Evolutionary conservation across 768 basidiomycete species (phyloP).

Genomic region (Leccinellum albellum): DNA sequence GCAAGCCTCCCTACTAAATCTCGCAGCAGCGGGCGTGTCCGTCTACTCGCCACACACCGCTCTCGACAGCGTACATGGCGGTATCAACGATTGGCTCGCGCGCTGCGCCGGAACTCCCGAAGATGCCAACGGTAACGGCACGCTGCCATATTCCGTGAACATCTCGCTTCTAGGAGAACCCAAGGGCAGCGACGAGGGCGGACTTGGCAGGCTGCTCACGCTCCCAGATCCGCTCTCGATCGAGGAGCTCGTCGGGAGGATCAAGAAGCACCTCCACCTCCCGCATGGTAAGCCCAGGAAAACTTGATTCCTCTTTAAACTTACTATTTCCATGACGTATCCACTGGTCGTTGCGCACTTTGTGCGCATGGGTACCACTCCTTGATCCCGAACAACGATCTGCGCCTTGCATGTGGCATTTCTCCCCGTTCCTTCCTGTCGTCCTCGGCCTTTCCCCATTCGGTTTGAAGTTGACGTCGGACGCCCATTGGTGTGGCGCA

Average conservation of each 20-base stretch:
- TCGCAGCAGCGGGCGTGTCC: constrained; percentile 78
- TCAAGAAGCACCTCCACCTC: constrained; percentile 66
- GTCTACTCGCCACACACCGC: constrained; percentile 88
- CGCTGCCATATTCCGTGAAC: constrained; percentile 24
- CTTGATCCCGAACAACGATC: constrained; percentile 18
- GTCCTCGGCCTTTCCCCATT: constrained; percentile 4
- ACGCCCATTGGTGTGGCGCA: constrained; percentile 35
- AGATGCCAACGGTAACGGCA: constrained; percentile 12
- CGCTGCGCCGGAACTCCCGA: constrained; percentile 42
- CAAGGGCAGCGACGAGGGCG: constrained; percentile 44
- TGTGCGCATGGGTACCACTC: neutral
- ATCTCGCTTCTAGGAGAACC: constrained; percentile 39
- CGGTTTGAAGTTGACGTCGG: constrained; percentile 61
- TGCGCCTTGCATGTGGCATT: constrained; percentile 5
- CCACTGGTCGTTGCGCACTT: neutral
- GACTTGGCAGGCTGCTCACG: constrained; percentile 65
- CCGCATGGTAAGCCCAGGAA: constrained; percentile 47
- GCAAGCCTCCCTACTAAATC: constrained; percentile 74
- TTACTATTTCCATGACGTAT: constrained; percentile 11
- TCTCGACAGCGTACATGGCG: constrained; percentile 77
- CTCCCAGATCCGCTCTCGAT: constrained; percentile 56
- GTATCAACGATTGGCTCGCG: constrained; percentile 90
- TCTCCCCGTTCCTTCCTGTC: constrained; percentile 18
- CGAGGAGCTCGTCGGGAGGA: constrained; percentile 55
- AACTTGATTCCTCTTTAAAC: constrained; percentile 7